A percentile compares a stretch with the other conserved stretches of the same genome.
Conservation (phyloP, 495 filamentous ascomycete genomes). For the Aspergillus heteromorphus region DNA sequence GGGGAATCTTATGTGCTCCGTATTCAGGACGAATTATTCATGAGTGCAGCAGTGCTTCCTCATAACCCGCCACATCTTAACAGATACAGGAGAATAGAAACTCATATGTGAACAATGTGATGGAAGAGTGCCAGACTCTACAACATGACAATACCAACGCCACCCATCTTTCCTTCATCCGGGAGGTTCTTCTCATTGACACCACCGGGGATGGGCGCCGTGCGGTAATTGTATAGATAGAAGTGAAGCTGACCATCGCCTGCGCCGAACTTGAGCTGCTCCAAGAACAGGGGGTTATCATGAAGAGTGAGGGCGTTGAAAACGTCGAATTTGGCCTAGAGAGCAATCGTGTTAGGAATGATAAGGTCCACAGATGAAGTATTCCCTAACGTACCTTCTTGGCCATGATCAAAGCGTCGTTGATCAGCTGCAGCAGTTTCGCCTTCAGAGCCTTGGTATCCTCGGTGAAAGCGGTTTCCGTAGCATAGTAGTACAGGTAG, state of each 20-base stretch:
- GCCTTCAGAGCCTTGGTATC: constrained; percentile 57
- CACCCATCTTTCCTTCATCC: constrained; percentile 71
- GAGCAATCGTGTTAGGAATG: constrained; percentile 4
- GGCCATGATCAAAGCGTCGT: constrained; percentile 81
- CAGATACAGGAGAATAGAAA: constrained; percentile 1
- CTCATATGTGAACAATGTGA: neutral
- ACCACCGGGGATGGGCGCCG: constrained; percentile 73
- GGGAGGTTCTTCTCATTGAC: constrained; percentile 70
- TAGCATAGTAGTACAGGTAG: constrained; percentile 95
- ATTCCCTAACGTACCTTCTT: constrained; percentile 54
- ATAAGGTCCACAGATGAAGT: neutral
- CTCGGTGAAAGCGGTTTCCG: constrained; percentile 66
- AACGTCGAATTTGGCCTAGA: constrained; percentile 77
- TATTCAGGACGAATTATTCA: too few relatives aligned
- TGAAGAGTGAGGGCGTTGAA: constrained; percentile 92
- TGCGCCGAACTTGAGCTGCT: constrained; percentile 85
- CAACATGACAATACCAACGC: constrained; percentile 85
- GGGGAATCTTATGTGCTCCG: too few relatives aligned
- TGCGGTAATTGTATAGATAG: constrained; percentile 95
- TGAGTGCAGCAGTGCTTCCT: neutral
- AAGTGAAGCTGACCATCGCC: constrained; percentile 93
- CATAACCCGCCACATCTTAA: neutral
- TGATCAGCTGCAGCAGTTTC: constrained; percentile 69
- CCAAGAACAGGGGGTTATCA: constrained; percentile 89
- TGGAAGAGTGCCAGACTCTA: constrained; percentile 25